Evolutionary conservation across 441 rosid genomes (phyloP), one percentile per base, ranked within the genome.

Genomic region (Erodium texanum): DNA sequence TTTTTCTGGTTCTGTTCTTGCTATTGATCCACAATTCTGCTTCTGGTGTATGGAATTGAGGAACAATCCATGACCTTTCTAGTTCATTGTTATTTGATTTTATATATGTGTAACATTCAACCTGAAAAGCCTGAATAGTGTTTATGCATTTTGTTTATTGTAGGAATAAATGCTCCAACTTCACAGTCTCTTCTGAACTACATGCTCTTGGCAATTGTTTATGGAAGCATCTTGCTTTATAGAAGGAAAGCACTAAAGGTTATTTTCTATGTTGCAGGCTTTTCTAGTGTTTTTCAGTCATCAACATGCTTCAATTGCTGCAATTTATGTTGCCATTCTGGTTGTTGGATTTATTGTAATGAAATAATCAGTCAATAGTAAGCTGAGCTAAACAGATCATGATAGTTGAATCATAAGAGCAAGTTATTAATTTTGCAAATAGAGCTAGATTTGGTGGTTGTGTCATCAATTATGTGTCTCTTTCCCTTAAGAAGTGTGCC

Each of bases 141-240:
- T 62, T 41, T 36, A 66, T 5, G 66, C 10, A 59, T 65, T 68
- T 52, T 15, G 34, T 66, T 6, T 79, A 32, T 62, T 24, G 20
- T 73, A 92, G 97, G 93, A 73, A 82, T 90, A 58, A 85, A 89
- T 77, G 94, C 85, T 3, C 98, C 97, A 15, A 86, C 90, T 68
- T 86, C 94, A 14, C 98, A 93, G 76, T 79, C 91, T 7, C 86
- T 89, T 71, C 78, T 89, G 29, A 83, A 86, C 80, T 86, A 90
- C 72, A 79, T 84, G 50, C 66, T 85, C 14, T 74, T 93, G 72
- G 87, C 88, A 69, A 68, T 87, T 71, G 73, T 93, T 64, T 86
- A 87, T 79, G 97, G 98, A 78, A 70, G 85, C 76, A 38, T 79
- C 43, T 76, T 85, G 91, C 77, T 89, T 15, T 77, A 89, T 67